phyloP scores from a whole-genome alignment of 2,329 filamentous ascomycete genomes.

The Colletotrichum chrysophilum region DNA sequence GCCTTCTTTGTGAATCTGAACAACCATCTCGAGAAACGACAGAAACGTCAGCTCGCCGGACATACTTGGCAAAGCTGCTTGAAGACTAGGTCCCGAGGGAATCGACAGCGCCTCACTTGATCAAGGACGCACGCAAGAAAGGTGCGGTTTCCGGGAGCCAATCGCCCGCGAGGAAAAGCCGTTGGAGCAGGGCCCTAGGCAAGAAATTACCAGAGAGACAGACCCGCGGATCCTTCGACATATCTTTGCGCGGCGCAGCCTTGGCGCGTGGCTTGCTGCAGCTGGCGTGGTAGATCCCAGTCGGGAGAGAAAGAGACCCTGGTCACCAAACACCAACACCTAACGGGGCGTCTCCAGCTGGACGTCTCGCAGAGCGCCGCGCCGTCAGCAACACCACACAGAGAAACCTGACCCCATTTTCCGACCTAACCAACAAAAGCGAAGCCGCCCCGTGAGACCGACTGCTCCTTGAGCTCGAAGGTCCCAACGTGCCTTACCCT shows the following conservation, averaged over 20 bases:
- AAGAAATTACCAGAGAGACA: neutral
- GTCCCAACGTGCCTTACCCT: neutral
- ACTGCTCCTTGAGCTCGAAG: neutral
- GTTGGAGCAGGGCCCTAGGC: neutral
- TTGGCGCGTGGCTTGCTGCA: slow-evolving; percentile 19
- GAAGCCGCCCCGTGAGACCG: neutral
- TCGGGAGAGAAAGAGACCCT: neutral
- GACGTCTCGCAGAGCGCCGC: neutral
- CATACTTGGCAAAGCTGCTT: neutral
- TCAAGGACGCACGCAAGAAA: neutral
- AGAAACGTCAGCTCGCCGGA: neutral
- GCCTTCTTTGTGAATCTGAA: neutral
- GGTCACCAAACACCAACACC: neutral
- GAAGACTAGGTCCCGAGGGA: neutral
- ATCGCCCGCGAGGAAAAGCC: neutral
- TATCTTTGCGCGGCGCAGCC: slow-evolving; percentile 10
- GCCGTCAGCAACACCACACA: neutral
- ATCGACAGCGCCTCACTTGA: neutral
- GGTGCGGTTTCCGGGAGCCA: neutral
- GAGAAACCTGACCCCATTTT: neutral
- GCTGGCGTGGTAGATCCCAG: slow-evolving; percentile 5
- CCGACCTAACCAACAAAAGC: slow-evolving; percentile 7
- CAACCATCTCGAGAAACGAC: neutral
- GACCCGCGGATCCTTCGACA: slow-evolving; percentile 3
- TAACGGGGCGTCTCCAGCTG: neutral